phyloP scores from a whole-genome alignment of 1,284 basidiomycete species.

The Mrakiaceae sp. region DNA sequence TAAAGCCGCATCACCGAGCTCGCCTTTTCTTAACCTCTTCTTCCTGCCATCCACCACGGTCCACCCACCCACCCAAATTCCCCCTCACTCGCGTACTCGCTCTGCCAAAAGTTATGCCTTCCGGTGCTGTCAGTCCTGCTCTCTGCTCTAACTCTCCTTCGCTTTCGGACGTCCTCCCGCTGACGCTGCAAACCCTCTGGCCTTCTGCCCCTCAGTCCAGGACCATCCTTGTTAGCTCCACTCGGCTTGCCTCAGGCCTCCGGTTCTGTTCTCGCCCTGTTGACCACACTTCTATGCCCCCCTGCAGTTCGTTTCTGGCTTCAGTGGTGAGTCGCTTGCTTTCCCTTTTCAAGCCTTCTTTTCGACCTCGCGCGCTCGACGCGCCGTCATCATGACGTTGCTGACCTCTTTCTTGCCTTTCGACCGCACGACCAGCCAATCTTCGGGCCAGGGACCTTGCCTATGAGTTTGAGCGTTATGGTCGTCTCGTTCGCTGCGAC shows the following conservation, averaged over 20 bases:
- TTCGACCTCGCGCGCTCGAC: background rate
- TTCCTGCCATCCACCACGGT: no score
- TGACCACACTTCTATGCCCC: background rate
- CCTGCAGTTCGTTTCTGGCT: constrained; percentile 18
- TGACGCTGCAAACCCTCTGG: constrained; percentile 1
- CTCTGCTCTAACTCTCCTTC: no score
- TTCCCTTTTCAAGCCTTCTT: background rate
- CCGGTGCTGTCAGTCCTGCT: no score
- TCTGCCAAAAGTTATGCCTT: no score
- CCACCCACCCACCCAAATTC: no score
- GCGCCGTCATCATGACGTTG: background rate
- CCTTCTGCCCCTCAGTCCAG: background rate
- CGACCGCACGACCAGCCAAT: background rate
- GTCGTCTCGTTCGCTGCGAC: constrained; percentile 15
- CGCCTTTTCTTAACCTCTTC: no score
- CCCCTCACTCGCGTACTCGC: no score
- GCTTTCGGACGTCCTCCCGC: no score
- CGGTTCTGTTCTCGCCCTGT: background rate
- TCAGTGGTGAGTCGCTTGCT: constrained; percentile 6
- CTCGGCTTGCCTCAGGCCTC: background rate
- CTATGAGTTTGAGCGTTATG: constrained; percentile 14
- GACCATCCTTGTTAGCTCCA: background rate
- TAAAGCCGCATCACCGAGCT: no score
- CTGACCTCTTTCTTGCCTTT: background rate
- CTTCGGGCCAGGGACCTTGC: constrained; percentile 20